Conservation (phyloP, 768 basidiomycete species). For the Lenzites betulinus region DNA sequence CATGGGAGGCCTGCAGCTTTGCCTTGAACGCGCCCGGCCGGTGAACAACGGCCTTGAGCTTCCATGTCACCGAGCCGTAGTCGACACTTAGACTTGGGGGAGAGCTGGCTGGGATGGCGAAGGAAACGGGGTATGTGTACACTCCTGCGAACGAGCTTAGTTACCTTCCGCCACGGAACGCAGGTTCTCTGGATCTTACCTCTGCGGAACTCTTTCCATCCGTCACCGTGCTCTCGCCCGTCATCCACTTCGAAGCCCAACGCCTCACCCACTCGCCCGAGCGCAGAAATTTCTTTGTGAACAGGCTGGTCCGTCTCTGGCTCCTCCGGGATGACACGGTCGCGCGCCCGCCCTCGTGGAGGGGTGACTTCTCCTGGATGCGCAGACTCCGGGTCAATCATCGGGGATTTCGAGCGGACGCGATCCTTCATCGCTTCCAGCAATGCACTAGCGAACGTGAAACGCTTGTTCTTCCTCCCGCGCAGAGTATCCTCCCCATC, state of each 20-base stretch:
- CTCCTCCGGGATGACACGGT: slow-evolving; percentile 18
- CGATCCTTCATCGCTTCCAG: slow-evolving; percentile 47
- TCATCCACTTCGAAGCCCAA: slow-evolving; percentile 43
- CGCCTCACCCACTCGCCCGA: slow-evolving; percentile 43
- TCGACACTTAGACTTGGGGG: slow-evolving; percentile 78
- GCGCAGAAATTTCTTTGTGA: slow-evolving; percentile 36
- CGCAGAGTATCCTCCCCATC: slow-evolving; percentile 29
- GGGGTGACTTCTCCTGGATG: slow-evolving; percentile 22
- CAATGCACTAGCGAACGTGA: slow-evolving; percentile 51
- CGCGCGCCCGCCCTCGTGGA: slow-evolving; percentile 19
- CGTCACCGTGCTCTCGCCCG: slow-evolving; percentile 45
- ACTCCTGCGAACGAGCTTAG: slow-evolving; percentile 36
- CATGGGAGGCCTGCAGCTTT: slow-evolving; percentile 67
- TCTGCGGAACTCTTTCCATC: slow-evolving; percentile 88
- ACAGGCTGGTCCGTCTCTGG: slow-evolving; percentile 22
- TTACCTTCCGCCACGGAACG: not conserved
- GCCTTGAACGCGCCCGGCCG: slow-evolving; percentile 80
- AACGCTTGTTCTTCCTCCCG: slow-evolving; percentile 46
- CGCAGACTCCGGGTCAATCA: slow-evolving; percentile 13
- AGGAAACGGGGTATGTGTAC: slow-evolving; percentile 93
- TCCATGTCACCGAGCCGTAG: slow-evolving; percentile 78
- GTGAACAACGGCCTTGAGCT: slow-evolving; percentile 78
- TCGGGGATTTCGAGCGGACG: slow-evolving; percentile 49
- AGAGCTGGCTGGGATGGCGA: slow-evolving; percentile 75
- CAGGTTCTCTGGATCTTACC: slow-evolving; percentile 47